Conservation (phyloP, 148 eudicot genomes). For the Diospyros lotus region DNA sequence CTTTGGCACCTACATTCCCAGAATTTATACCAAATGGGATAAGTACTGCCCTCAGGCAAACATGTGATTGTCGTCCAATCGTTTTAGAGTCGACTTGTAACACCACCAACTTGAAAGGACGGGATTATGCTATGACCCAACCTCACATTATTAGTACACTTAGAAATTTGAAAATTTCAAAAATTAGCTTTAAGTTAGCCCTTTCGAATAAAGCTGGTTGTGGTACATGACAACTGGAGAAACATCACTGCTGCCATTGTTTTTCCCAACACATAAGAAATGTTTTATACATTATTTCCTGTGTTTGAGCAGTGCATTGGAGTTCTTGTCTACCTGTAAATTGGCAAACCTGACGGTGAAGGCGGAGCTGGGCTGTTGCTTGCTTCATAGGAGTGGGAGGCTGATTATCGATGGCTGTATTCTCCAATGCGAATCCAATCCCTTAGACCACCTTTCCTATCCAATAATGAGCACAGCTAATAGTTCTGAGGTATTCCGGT, state of each 20-base stretch:
- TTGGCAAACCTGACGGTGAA: constrained; percentile 82
- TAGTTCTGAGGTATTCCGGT: constrained; percentile 31
- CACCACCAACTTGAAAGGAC: no score
- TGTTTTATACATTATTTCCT: constrained; percentile 15
- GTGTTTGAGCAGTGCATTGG: constrained; percentile 76
- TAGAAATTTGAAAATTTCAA: background rate
- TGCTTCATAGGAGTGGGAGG: constrained; percentile 92
- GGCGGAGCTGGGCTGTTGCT: constrained; percentile 91
- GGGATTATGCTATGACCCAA: no score
- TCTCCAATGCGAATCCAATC: constrained; percentile 86
- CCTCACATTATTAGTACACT: no score
- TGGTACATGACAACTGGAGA: background rate
- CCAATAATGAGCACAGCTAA: constrained; percentile 75
- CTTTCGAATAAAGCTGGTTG: no score
- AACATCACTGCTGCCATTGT: background rate
- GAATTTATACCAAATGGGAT: no score
- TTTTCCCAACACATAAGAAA: constrained; percentile 11
- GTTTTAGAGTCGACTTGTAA: no score
- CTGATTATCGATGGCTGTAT: constrained; percentile 78
- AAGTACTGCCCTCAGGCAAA: no score
- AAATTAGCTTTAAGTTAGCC: no score
- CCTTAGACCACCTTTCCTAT: constrained; percentile 84
- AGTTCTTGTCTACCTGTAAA: constrained; percentile 86
- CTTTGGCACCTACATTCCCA: no score
- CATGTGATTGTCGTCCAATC: no score